Evolutionary conservation across 2,329 filamentous ascomycete genomes (phyloP).

Genomic region (Neopestalotiopsis sp.): DNA sequence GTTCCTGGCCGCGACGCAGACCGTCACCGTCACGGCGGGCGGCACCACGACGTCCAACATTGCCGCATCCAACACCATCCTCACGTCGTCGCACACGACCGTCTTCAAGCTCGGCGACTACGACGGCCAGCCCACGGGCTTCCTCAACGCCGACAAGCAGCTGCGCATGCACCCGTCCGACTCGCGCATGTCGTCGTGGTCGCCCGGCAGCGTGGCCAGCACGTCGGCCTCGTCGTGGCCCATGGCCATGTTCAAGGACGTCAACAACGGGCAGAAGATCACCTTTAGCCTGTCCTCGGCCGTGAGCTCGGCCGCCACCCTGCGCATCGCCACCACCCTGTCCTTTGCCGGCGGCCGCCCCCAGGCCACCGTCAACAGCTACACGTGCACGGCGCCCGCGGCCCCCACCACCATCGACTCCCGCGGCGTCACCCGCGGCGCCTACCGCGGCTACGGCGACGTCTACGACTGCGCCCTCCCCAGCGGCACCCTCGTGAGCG

Average conservation of each 20-base stretch:
- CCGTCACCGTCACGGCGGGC: slow-evolving; percentile 52
- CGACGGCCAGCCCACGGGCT: slow-evolving; percentile 60
- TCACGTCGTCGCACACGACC: slow-evolving; percentile 45
- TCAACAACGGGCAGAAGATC: slow-evolving; percentile 42
- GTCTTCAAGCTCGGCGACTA: slow-evolving; percentile 62
- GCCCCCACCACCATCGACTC: slow-evolving; percentile 56
- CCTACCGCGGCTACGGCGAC: slow-evolving; percentile 61
- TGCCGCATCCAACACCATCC: slow-evolving; percentile 39
- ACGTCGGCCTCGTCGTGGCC: slow-evolving; percentile 53
- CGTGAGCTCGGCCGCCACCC: slow-evolving; percentile 49
- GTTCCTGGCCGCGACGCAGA: slow-evolving; percentile 51
- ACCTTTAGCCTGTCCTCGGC: slow-evolving; percentile 48
- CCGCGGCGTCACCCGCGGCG: slow-evolving; percentile 61
- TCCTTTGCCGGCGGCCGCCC: slow-evolving; percentile 61
- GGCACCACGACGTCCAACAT: slow-evolving; percentile 52
- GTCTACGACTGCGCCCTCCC: slow-evolving; percentile 59
- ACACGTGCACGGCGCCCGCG: slow-evolving; percentile 34
- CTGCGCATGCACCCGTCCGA: slow-evolving; percentile 64
- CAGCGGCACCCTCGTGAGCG: slow-evolving; percentile 52
- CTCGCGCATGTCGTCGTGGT: slow-evolving; percentile 57
- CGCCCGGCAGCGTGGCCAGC: slow-evolving; percentile 54
- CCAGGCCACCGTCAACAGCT: slow-evolving; percentile 42
- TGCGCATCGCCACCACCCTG: slow-evolving; percentile 62
- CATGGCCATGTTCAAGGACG: slow-evolving; percentile 63
- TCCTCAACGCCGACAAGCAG: slow-evolving; percentile 63